phyloP scores from a whole-genome alignment of 371 early-diverging fungal genomes.

The Funneliformis caledonium region DNA sequence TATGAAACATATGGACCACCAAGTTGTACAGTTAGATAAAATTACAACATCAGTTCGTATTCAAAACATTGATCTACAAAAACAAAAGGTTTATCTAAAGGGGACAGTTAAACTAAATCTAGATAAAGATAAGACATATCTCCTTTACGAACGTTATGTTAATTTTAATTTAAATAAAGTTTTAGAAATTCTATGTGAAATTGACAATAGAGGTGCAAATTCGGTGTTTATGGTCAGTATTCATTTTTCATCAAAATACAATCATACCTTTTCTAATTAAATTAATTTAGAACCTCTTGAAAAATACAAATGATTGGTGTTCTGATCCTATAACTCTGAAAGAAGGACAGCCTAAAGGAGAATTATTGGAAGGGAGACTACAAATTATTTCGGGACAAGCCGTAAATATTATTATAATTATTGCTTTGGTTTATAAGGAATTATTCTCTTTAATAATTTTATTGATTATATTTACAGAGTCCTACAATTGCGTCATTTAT shows the following conservation, averaged over 20 bases:
- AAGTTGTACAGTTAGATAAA: neutral
- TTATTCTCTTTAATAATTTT: neutral
- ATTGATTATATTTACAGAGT: too few species aligned
- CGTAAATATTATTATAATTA: neutral
- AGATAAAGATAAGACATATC: constrained; percentile 16
- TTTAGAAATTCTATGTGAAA: constrained; percentile 38
- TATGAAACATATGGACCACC: constrained; percentile 41
- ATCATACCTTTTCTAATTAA: too few species aligned
- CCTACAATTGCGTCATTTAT: constrained; percentile 50
- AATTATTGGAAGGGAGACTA: constrained; percentile 49
- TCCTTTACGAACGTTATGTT: constrained; percentile 46
- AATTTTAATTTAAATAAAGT: constrained; percentile 47
- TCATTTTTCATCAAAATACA: too few species aligned
- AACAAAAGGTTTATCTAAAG: neutral
- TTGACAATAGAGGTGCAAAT: constrained; percentile 37
- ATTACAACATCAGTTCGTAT: neutral
- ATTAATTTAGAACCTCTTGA: too few species aligned
- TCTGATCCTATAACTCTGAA: too few species aligned
- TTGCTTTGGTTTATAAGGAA: neutral
- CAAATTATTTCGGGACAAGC: constrained; percentile 66
- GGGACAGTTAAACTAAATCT: neutral
- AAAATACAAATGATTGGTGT: too few species aligned
- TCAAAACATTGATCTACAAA: neutral
- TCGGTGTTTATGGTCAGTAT: constrained; percentile 40
- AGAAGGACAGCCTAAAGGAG: constrained; percentile 42